Conservation (phyloP, 805 yeast species). For the Lipomyces mesembrius region DNA sequence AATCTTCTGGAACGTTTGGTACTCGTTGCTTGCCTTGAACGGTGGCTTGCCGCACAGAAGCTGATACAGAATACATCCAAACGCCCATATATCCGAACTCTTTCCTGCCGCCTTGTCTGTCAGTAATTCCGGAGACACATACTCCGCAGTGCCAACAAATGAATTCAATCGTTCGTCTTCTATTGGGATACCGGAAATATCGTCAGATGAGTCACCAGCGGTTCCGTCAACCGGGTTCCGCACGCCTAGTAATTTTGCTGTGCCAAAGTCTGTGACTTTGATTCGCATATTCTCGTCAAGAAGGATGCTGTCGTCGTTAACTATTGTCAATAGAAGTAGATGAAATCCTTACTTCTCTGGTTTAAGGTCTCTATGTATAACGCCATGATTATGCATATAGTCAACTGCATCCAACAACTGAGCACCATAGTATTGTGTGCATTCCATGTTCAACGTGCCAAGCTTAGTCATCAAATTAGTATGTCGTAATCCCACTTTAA, state of each 20-base stretch:
- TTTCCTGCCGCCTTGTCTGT: conserved; percentile 79
- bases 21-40: conserved; percentile 83
- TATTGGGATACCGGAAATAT: conserved; percentile 4
- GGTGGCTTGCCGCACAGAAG: conserved; percentile 85
- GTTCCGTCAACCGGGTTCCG: conserved; percentile 14
- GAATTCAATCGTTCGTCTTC: conserved; percentile 53
- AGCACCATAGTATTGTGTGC: conserved; percentile 77
- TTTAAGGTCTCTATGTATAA: conserved; percentile 90
- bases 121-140: conserved; percentile 89
- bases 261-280: conserved; percentile 96
- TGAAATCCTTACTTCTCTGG: conserved; percentile 67
- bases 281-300: conserved; percentile 83
- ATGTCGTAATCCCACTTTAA: background rate
- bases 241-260: conserved; percentile 76
- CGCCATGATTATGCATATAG: conserved; percentile 86
- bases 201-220: background rate
- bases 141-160: conserved; percentile 97
- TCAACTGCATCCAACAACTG: conserved; percentile 90
- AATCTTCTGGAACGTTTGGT: conserved; percentile 85
- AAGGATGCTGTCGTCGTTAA: conserved; percentile 51
- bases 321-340: background rate
- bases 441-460: conserved; percentile 75
- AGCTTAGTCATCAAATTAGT: conserved; percentile 36
- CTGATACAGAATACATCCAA: conserved; percentile 87
- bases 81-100: conserved; percentile 90